Evolutionary conservation across 148 eudicot species (phyloP), one percentile per base, ranked within the genome.

Genomic region (Dianthus caryophyllus): DNA sequence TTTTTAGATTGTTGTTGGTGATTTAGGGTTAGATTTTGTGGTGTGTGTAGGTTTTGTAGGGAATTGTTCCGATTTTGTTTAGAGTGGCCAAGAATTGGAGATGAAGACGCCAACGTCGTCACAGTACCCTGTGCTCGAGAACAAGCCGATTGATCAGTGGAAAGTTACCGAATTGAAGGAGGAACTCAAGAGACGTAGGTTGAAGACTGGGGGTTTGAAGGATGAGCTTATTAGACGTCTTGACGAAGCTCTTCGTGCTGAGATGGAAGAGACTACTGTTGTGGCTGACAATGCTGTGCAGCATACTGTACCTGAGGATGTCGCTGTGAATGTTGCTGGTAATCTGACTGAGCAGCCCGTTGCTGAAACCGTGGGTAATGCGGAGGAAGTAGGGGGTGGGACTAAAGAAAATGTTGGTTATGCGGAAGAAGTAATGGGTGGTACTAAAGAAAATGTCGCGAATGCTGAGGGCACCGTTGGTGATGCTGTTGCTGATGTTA

Each of bases 141-240:
- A 88, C 65, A 83, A 84, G 38, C 88, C 98, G 44, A 87, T 90
- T 61, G 90, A 94, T 72, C 87, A 90, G 64, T 94, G 88, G 96
- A 94, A 79, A 79, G 98, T 94, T 20, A 82, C 97, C 1, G 98
- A 90, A 77, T 77, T 90, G 61, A 94, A 81, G 79, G 97, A 94
- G 70, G 98, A 94, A 74, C 98, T 94, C 24, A 94, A 76, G 83
- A 88, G 76, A 58, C 83, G 97, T 26, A 90, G 76, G 80, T 75
- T 94, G 85, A 70, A 69, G 0, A 83, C 82, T 9, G 85, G 64
- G 75, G 98, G 98, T 53, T 81, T 90, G 87, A 94, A 94, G 69
- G 92, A 86, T 46, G 97, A 94, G 46, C 76, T 94, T 25, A 68
- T 94, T 29, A 82, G 71, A 72, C 79, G 96, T 36, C 75, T 94